Evolutionary conservation across 805 yeast genomes (phyloP).

Genomic region (Ascoidea asiatica): DNA sequence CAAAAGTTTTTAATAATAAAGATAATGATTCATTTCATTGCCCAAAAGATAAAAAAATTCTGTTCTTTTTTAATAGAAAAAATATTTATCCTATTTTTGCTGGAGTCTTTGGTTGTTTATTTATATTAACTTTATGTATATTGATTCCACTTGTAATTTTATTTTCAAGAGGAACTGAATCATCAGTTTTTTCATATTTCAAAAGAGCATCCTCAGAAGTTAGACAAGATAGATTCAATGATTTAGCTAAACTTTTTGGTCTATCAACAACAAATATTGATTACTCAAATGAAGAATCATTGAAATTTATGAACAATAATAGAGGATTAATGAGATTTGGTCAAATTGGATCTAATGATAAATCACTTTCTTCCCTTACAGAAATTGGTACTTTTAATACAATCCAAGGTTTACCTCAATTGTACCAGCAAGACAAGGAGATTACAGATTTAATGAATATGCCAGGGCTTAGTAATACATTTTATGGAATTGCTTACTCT

Average conservation of each 20-base stretch:
- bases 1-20: too few species aligned
- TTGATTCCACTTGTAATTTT: slow-evolving; percentile 12
- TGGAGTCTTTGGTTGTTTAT: neutral
- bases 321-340: slow-evolving; percentile 2
- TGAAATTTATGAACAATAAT: neutral
- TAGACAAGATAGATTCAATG: slow-evolving; percentile 12
- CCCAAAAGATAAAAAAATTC: too few species aligned
- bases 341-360: slow-evolving; percentile 9
- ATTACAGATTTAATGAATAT: slow-evolving; percentile 24
- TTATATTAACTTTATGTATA: slow-evolving; percentile 3
- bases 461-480: slow-evolving; percentile 20
- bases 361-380: neutral
- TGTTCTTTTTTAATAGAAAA: too few species aligned
- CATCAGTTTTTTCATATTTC: slow-evolving; percentile 17
- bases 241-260: slow-evolving; percentile 1
- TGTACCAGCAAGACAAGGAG: slow-evolving; percentile 22
- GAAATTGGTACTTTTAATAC: slow-evolving; percentile 8
- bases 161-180: slow-evolving; percentile 20
- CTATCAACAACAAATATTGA: neutral
- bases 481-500: slow-evolving; percentile 49
- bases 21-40: too few species aligned
- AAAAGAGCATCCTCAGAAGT: slow-evolving; percentile 14
- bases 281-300: neutral
- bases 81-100: neutral
- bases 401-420: slow-evolving; percentile 19